A percentile compares a stretch with the other conserved stretches of the same genome.
Evolutionary conservation across 2,329 filamentous ascomycete genomes (phyloP).

Genomic region (Aureobasidium melanogenum): DNA sequence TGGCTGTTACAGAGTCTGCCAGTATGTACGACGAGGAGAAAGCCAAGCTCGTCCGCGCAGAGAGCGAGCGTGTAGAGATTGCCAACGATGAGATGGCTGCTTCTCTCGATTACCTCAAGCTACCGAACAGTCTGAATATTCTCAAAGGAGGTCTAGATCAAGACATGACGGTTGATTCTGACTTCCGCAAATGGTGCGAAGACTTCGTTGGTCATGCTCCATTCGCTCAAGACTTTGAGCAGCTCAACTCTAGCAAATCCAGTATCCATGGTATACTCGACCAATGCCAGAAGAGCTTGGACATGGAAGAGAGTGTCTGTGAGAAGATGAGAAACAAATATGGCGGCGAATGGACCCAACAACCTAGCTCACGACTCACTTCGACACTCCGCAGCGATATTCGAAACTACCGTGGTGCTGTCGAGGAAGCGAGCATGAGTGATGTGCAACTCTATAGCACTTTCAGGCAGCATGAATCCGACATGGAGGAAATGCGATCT

Average conservation of each 20-base stretch:
- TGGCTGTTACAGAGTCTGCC: conserved; percentile 91
- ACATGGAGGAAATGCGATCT: conserved; percentile 91
- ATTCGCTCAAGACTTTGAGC: conserved; percentile 70
- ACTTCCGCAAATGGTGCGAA: conserved; percentile 89
- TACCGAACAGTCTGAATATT: conserved; percentile 82
- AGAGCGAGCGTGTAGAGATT: conserved; percentile 85
- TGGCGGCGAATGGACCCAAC: conserved; percentile 90
- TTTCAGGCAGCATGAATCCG: conserved; percentile 72
- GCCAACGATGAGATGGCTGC: conserved; percentile 95
- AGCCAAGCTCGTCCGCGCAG: conserved; percentile 85
- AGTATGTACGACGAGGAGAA: conserved; percentile 98
- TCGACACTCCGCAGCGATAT: conserved; percentile 81
- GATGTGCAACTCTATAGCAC: conserved; percentile 78
- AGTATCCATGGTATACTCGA: conserved; percentile 66
- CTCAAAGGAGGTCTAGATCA: conserved; percentile 89
- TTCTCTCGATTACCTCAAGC: conserved; percentile 83
- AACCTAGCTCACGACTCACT: conserved; percentile 84
- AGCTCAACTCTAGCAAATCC: conserved; percentile 67
- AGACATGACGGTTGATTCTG: conserved; percentile 77
- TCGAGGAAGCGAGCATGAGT: conserved; percentile 81
- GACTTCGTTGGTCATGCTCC: conserved; percentile 81
- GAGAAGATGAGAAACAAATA: conserved; percentile 99
- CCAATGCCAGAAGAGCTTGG: conserved; percentile 74
- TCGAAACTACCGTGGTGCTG: conserved; percentile 74
- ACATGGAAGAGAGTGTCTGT: conserved; percentile 95